Evolutionary conservation across 2,329 filamentous ascomycete genomes (phyloP), one percentile per base, ranked within the genome.

Genomic region (Fusarium burgessii): DNA sequence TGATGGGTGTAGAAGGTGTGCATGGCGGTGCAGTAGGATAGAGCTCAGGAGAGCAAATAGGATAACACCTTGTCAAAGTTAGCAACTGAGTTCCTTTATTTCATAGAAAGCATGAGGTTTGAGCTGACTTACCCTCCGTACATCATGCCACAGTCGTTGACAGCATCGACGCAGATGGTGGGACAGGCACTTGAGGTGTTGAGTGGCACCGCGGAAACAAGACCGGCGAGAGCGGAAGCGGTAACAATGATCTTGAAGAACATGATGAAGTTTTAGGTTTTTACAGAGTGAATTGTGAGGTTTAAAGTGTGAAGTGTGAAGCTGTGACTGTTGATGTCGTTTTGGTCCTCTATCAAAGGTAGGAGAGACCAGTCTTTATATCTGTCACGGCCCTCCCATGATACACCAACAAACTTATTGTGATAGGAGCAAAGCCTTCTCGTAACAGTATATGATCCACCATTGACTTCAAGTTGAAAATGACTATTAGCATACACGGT

Each of bases 31-130:
- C 65, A 6, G 62, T 65, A 13, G 77, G 77, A 20, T 69, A 55
- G 17, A 62, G 41, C 11, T 77, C 45, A 33, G 72, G 71, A 23
- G 62, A 63, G 62, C 79, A 80, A 17, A 70, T 62, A 58, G 79
- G 70, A 61, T 77, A 81, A 47, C 79, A 81, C 9, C 78, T 80
- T 15, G 20, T 25, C 8, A 5, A 6, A 25, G 42, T 72, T 32
- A 75, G 52, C 27, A 43, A 25, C 45, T 25, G 3, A 1, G 7
- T 33, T 5, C 5, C 8, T 17, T 18, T 38, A 6, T 7, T 6
- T 17, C 2, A 9, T n/a, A 29, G 9, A 41, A n/a, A 7, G 10
- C 10, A 18, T 23, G 8, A 18, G 29, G 11, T 29, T n/a, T 6
- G 20, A 2, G 0, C 12, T 10, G 2, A 38, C 72, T 70, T 68